phyloP scores from a whole-genome alignment of 192 early-diverging fungal species.

The Umbelopsis isabellina region DNA sequence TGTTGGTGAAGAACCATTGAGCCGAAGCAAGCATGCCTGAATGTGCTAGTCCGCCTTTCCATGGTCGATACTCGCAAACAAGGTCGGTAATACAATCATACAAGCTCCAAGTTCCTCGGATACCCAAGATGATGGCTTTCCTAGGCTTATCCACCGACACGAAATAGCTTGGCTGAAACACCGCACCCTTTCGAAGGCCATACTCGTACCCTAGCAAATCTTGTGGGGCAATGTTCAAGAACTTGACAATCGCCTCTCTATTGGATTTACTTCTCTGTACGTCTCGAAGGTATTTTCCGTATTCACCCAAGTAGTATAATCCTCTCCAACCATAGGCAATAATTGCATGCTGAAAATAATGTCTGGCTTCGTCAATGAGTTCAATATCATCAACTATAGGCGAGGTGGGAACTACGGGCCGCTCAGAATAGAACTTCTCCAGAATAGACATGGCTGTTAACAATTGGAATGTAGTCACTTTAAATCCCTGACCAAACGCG shows the following conservation, averaged over 20 bases:
- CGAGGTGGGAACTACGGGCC: conserved; percentile 44
- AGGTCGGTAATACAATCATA: conserved; percentile 79
- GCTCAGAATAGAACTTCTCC: conserved; percentile 55
- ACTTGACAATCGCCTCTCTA: conserved; percentile 65
- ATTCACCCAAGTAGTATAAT: conserved; percentile 42
- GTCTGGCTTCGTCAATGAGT: conserved; percentile 53
- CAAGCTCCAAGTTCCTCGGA: conserved; percentile 76
- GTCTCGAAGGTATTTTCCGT: conserved; percentile 52
- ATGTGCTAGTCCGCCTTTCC: conserved; percentile 80
- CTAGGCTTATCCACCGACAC: conserved; percentile 66
- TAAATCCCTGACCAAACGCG: conserved; percentile 66
- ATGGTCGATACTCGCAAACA: conserved; percentile 77
- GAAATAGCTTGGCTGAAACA: conserved; percentile 78
- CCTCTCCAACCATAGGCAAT: conserved; percentile 60
- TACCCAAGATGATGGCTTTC: conserved; percentile 66
- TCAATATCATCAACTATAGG: conserved; percentile 36
- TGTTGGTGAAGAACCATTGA: conserved; percentile 66
- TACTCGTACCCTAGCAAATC: conserved; percentile 76
- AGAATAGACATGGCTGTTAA: conserved; percentile 58
- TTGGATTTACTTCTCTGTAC: conserved; percentile 69
- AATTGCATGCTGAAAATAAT: conserved; percentile 60
- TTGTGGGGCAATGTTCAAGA: conserved; percentile 63
- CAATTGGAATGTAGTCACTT: conserved; percentile 57
- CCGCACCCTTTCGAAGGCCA: conserved; percentile 57
- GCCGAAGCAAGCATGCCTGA: conserved; percentile 75